Conservation (phyloP, 208 protist genomes). For the Zelonia costaricensis region DNA sequence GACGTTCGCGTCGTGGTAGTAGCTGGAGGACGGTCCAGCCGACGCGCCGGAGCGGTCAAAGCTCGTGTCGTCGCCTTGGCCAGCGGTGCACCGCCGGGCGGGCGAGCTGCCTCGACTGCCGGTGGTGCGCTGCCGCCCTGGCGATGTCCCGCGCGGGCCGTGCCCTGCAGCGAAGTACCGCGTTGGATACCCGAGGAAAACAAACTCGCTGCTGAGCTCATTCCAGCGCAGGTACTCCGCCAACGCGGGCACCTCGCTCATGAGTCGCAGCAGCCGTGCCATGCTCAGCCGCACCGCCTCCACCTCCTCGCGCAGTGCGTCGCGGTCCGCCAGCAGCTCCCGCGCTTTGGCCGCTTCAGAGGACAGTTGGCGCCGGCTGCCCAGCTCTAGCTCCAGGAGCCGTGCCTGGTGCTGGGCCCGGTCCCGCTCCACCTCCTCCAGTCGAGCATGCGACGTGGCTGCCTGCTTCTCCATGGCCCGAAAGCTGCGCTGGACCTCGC, state of each 20-base stretch:
- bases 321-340: constrained; percentile 26
- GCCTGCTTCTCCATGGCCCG: constrained; percentile 30
- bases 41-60: neutral
- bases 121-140: neutral
- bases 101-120: constrained; percentile 13
- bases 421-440: constrained; percentile 30
- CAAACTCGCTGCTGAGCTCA: constrained; percentile 60
- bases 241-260: constrained; percentile 74
- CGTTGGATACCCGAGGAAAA: constrained; percentile 65
- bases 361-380: constrained; percentile 21
- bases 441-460: constrained; percentile 24
- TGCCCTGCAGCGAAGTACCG: constrained; percentile 38
- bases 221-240: constrained; percentile 57
- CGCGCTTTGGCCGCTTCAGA: constrained; percentile 15
- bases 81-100: constrained; percentile 4
- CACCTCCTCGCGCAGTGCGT: constrained; percentile 54
- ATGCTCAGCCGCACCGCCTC: constrained; percentile 66
- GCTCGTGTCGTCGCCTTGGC: constrained; percentile 5
- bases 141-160: neutral
- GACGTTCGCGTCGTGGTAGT: constrained; percentile 25
- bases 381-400: constrained; percentile 31
- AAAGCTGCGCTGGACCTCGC: constrained; percentile 23
- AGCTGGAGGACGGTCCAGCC: neutral
- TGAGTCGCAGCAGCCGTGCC: constrained; percentile 70
- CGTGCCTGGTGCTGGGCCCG: constrained; percentile 27